Evolutionary conservation across 257 asterid genomes (phyloP).

Genomic region (Asclepias syriaca): DNA sequence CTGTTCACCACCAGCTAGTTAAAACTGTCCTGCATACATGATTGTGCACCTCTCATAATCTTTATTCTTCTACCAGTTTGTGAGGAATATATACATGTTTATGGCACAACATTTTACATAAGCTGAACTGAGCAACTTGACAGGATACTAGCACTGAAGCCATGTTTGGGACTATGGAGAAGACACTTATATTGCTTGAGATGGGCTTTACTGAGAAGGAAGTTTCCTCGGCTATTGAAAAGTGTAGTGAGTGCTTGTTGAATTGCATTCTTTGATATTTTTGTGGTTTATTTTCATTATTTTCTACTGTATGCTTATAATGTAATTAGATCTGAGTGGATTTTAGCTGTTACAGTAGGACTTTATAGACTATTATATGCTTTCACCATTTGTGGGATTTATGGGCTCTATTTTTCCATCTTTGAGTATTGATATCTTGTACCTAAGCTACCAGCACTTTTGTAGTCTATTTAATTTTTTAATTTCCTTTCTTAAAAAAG

Average conservation of each 20-base stretch:
- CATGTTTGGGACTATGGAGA: slow-evolving; percentile 88
- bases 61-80: neutral
- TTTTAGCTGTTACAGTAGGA: neutral
- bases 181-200: slow-evolving; percentile 75
- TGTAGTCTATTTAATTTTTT: neutral
- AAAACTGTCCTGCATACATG: neutral
- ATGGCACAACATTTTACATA: neutral
- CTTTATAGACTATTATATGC: neutral
- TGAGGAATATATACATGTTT: neutral
- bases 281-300: neutral
- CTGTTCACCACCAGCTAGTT: neutral
- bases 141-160: slow-evolving; percentile 69
- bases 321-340: neutral
- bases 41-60: neutral
- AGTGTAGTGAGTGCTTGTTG: slow-evolving; percentile 58
- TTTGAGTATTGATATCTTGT: neutral
- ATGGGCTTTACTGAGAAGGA: slow-evolving; percentile 90
- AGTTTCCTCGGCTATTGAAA: slow-evolving; percentile 79
- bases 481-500: neutral
- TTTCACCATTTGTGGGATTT: neutral
- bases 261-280: slow-evolving; percentile 7
- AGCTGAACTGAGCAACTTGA: slow-evolving; percentile 19
- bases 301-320: neutral
- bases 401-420: neutral
- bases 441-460: neutral